Evolutionary conservation across 106 monocot species (phyloP).

Genomic region (Iris macrosiphon): DNA sequence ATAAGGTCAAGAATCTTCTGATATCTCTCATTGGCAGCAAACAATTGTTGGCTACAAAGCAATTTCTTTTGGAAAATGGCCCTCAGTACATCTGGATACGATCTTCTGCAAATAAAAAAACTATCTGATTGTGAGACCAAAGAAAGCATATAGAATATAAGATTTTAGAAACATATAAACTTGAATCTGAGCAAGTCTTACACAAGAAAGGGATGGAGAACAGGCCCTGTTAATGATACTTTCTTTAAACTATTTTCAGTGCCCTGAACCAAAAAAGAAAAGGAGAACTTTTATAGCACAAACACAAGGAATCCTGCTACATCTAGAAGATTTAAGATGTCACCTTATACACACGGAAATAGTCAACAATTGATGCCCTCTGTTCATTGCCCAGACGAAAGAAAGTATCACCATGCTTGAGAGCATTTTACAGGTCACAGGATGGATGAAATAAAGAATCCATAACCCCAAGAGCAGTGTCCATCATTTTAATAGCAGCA

Average conservation of each 20-base stretch:
- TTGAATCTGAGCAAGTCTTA: slow-evolving; percentile 29
- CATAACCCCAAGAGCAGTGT: slow-evolving; percentile 80
- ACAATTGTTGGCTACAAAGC: slow-evolving; percentile 52
- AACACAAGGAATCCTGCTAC: neutral
- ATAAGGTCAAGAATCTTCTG: slow-evolving; percentile 81
- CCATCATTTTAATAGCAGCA: slow-evolving; percentile 88
- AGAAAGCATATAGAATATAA: neutral
- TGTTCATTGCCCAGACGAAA: slow-evolving; percentile 82
- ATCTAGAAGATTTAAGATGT: neutral
- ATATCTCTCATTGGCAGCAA: slow-evolving; percentile 63
- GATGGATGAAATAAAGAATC: neutral
- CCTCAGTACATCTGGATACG: slow-evolving; percentile 72
- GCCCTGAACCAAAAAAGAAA: slow-evolving; percentile 32
- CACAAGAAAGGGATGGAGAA: slow-evolving; percentile 90
- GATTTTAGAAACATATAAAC: neutral
- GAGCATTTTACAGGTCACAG: no score
- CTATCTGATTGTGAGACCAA: neutral
- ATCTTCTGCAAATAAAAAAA: slow-evolving; percentile 47
- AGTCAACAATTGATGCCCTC: slow-evolving; percentile 80
- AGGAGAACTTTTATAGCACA: neutral
- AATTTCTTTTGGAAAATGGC: slow-evolving; percentile 64
- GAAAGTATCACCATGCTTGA: neutral
- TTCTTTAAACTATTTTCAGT: slow-evolving; percentile 83
- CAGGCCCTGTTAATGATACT: slow-evolving; percentile 64
- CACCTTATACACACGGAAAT: slow-evolving; percentile 90